These are phyloP conservation scores for Suillus occidentalis DNA, from an alignment of 768 basidiomycete species.

Conservation along the genomic window DNA sequence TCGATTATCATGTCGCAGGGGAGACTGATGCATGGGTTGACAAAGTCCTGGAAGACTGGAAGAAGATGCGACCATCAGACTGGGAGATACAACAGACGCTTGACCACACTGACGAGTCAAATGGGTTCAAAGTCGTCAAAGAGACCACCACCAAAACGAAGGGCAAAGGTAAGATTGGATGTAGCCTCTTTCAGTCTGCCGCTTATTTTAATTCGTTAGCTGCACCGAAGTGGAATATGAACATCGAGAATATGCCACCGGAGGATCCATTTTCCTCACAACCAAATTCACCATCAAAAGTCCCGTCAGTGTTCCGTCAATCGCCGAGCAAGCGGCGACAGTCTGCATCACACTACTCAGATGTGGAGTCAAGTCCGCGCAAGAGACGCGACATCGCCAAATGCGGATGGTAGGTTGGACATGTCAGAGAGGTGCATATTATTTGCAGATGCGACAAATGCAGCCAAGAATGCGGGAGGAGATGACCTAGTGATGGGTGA, in stretches of 20 bases:
- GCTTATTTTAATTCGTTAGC: slow-evolving; percentile 8
- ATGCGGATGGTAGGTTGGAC: slow-evolving; percentile 32
- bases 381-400: slow-evolving; percentile 51
- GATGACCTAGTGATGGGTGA: slow-evolving; percentile 20
- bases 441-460: slow-evolving; percentile 60
- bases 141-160: slow-evolving; percentile 35
- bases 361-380: slow-evolving; percentile 71
- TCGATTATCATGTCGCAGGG: slow-evolving; percentile 84
- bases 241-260: slow-evolving; percentile 45
- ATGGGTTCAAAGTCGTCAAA: slow-evolving; percentile 56
- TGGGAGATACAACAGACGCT: slow-evolving; percentile 90
- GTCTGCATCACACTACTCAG: slow-evolving; percentile 62
- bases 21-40: slow-evolving; percentile 85
- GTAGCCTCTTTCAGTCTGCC: neutral
- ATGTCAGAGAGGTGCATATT: slow-evolving; percentile 56
- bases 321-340: slow-evolving; percentile 70
- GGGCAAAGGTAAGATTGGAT: slow-evolving; percentile 34
- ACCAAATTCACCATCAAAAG: slow-evolving; percentile 20
- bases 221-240: slow-evolving; percentile 31
- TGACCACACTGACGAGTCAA: slow-evolving; percentile 45
- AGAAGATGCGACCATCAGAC: slow-evolving; percentile 76
- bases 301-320: slow-evolving; percentile 44
- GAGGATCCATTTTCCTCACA: slow-evolving; percentile 33
- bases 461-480: slow-evolving; percentile 9
- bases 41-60: slow-evolving; percentile 86